Percentiles rank a stretch among this genome's conserved stretches.
These are phyloP conservation scores for Trichoderma sp. DNA, from an alignment of 2,329 filamentous ascomycete species.

Conservation along the genomic window DNA sequence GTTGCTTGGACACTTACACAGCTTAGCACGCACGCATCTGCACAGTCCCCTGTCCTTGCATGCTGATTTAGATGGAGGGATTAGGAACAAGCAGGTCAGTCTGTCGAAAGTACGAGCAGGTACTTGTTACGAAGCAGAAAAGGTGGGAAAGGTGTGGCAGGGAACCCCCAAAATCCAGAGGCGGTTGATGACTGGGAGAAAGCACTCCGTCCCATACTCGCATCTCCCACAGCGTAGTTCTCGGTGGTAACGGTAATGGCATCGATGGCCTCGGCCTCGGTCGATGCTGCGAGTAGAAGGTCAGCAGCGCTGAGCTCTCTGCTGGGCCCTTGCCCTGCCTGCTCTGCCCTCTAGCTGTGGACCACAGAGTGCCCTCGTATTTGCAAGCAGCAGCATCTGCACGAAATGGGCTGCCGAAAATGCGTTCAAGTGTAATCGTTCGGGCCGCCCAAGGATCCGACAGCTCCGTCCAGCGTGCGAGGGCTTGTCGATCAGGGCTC, in stretches of 20 bases:
- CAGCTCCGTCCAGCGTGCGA: conserved; percentile 19
- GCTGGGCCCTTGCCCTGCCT: not conserved
- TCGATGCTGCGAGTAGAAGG: conserved; percentile 4
- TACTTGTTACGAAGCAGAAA: not conserved
- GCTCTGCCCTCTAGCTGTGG: not conserved
- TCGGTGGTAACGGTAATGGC: not conserved
- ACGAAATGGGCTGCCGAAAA: conserved; percentile 6
- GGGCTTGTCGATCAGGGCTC: conserved; percentile 23
- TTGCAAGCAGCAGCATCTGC: not conserved
- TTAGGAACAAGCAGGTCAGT: conserved; percentile 2
- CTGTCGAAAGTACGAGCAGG: not conserved
- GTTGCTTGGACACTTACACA: not conserved
- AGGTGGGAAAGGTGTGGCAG: conserved; percentile 13
- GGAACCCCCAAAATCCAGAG: conserved; percentile 8
- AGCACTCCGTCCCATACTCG: not conserved
- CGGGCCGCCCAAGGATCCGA: conserved; percentile 21
- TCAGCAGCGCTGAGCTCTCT: conserved; percentile 15
- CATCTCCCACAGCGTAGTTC: not conserved
- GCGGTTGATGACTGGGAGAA: not conserved
- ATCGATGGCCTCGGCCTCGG: conserved; percentile 6
- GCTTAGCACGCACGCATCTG: conserved; percentile 13
- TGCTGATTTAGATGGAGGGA: conserved; percentile 26
- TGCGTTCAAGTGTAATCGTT: not conserved
- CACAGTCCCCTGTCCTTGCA: conserved; percentile 12
- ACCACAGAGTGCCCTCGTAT: conserved; percentile 3